Conservation (phyloP, 2,329 filamentous ascomycete genomes). For the Phyllosticta ampelicida region DNA sequence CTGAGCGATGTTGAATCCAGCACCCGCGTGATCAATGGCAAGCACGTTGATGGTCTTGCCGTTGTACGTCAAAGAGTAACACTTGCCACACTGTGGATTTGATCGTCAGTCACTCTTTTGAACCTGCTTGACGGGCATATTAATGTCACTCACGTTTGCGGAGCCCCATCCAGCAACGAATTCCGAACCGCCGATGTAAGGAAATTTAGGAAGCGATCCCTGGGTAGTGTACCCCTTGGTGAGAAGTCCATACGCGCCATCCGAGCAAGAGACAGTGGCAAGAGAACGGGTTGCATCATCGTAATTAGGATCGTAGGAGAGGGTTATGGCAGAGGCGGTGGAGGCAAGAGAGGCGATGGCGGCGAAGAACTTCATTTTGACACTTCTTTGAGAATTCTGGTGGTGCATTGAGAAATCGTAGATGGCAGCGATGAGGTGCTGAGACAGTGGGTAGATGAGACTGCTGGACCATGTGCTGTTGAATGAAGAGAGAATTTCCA, state of each 20-base stretch:
- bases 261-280: constrained; percentile 51
- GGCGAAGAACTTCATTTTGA: constrained; percentile 11
- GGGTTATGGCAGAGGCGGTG: constrained; percentile 20
- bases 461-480: neutral
- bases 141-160: constrained; percentile 16
- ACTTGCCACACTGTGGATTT: constrained; percentile 38
- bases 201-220: constrained; percentile 35
- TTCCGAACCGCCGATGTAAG: constrained; percentile 39
- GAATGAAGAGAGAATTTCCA: no score
- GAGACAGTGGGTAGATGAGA: neutral
- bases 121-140: neutral
- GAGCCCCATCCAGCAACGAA: constrained; percentile 38
- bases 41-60: constrained; percentile 38
- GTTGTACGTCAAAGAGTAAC: constrained; percentile 41
- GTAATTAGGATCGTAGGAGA: constrained; percentile 64
- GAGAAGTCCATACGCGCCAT: constrained; percentile 56
- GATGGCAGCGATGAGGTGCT: neutral
- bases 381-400: neutral
- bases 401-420: neutral
- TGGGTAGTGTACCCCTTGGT: constrained; percentile 47
- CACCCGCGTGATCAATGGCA: constrained; percentile 37
- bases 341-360: constrained; percentile 9
- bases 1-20: constrained; percentile 41
- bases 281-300: constrained; percentile 50
- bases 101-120: neutral